phyloP scores from a whole-genome alignment of 495 filamentous ascomycete genomes.

The Cryomyces minteri region DNA sequence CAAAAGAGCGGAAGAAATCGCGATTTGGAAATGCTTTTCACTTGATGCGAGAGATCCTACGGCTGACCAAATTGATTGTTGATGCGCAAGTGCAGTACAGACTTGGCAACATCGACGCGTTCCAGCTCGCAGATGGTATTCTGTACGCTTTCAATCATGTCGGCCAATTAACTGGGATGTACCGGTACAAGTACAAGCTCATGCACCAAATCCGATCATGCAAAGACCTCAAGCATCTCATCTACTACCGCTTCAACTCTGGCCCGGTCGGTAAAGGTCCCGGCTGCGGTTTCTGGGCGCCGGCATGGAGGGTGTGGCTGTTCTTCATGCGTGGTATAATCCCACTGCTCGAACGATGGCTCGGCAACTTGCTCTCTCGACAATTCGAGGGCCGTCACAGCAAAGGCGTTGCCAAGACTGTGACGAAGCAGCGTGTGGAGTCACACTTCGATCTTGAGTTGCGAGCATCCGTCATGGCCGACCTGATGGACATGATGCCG shows the following conservation, averaged over 20 bases:
- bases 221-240: slow-evolving; percentile 98
- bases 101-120: slow-evolving; percentile 95
- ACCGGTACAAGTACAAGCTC: slow-evolving; percentile 99
- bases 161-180: slow-evolving; percentile 97
- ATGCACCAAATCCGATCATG: slow-evolving; percentile 99
- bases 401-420: slow-evolving; percentile 98
- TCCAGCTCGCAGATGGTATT: slow-evolving; percentile 97
- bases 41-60: slow-evolving; percentile 96
- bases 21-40: slow-evolving; percentile 99
- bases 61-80: slow-evolving; percentile 92
- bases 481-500: slow-evolving; percentile 99
- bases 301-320: slow-evolving; percentile 98
- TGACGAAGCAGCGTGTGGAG: slow-evolving; percentile 97
- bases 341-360: slow-evolving; percentile 89
- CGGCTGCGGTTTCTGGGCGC: slow-evolving; percentile 98
- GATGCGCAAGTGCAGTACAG: slow-evolving; percentile 98
- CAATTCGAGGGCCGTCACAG: slow-evolving; percentile 98
- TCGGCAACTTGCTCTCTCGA: slow-evolving; percentile 88
- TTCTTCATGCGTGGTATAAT: slow-evolving; percentile 99
- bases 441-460: slow-evolving; percentile 98
- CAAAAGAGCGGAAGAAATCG: slow-evolving; percentile 99
- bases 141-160: slow-evolving; percentile 99
- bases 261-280: slow-evolving; percentile 96
- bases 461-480: slow-evolving; percentile 94
- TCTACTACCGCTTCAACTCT: slow-evolving; percentile 98